A percentile compares a stretch with the other conserved stretches of the same genome.
Evolutionary conservation across 805 yeast species (phyloP).

Genomic region (Ogataea wickerhamii): DNA sequence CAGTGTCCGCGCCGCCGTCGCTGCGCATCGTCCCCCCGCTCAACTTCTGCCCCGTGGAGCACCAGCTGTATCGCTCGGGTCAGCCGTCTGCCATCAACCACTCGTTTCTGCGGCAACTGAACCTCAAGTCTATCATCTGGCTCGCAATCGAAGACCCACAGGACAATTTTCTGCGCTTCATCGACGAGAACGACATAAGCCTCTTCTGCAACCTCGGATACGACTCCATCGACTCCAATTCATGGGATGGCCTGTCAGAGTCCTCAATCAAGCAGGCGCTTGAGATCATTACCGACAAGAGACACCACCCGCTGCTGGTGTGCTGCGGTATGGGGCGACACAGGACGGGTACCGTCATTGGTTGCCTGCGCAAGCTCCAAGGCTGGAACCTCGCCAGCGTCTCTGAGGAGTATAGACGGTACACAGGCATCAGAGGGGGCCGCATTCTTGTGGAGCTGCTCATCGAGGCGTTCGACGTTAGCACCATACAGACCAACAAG

Average conservation of each 20-base stretch:
- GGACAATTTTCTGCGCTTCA: slow-evolving; percentile 80
- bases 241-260: slow-evolving; percentile 95
- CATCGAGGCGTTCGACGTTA: slow-evolving; percentile 67
- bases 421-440: slow-evolving; percentile 91
- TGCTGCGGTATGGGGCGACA: slow-evolving; percentile 99
- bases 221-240: slow-evolving; percentile 51
- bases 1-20: slow-evolving; percentile 52
- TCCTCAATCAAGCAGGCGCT: slow-evolving; percentile 75
- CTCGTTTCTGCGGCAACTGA: slow-evolving; percentile 71
- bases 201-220: slow-evolving; percentile 79
- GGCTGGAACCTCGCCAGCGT: slow-evolving; percentile 97
- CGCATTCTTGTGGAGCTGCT: slow-evolving; percentile 86
- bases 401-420: slow-evolving; percentile 89
- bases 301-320: slow-evolving; percentile 80
- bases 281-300: slow-evolving; percentile 64
- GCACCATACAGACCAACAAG: slow-evolving; percentile 39
- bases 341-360: slow-evolving; percentile 94
- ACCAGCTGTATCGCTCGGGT: slow-evolving; percentile 81
- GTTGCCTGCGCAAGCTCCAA: slow-evolving; percentile 86
- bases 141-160: slow-evolving; percentile 93
- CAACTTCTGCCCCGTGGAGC: slow-evolving; percentile 93
- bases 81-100: slow-evolving; percentile 94
- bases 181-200: slow-evolving; percentile 65
- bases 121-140: slow-evolving; percentile 84
- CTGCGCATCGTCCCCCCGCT: slow-evolving; percentile 84